phyloP scores from a whole-genome alignment of 768 basidiomycete species.

The Leccinum fibrillosum region DNA sequence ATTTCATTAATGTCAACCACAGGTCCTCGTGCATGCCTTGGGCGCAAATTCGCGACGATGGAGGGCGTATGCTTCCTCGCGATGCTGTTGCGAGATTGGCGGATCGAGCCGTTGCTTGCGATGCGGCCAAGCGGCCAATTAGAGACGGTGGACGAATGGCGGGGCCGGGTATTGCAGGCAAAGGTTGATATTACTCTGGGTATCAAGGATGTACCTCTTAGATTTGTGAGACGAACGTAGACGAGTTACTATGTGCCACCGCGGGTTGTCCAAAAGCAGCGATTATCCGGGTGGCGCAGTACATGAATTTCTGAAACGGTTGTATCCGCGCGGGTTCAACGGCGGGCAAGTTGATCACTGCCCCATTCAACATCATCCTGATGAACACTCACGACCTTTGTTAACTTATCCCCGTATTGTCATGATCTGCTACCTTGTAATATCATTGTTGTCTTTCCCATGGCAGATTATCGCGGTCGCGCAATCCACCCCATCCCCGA shows the following conservation, averaged over 20 bases:
- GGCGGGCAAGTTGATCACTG: not conserved
- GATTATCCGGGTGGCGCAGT: not conserved
- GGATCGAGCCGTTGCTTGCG: conserved; percentile 42
- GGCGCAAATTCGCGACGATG: conserved; percentile 51
- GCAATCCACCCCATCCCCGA: conserved; percentile 25
- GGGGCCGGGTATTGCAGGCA: conserved; percentile 19
- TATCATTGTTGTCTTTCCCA: conserved; percentile 13
- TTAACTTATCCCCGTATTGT: conserved; percentile 16
- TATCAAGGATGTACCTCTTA: conserved; percentile 22
- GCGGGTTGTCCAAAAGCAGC: conserved; percentile 12
- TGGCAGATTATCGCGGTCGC: conserved; percentile 10
- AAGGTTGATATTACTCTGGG: conserved; percentile 14
- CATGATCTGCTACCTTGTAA: conserved; percentile 8
- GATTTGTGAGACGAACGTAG: conserved; percentile 14
- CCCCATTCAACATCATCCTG: not conserved
- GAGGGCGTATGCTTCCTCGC: conserved; percentile 55
- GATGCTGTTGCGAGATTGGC: conserved; percentile 50
- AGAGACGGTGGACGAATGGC: conserved; percentile 24
- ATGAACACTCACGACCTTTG: conserved; percentile 20
- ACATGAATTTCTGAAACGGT: too few species aligned
- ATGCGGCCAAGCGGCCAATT: conserved; percentile 5
- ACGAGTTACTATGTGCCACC: not conserved
- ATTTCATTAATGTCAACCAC: not conserved
- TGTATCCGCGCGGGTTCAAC: conserved; percentile 8
- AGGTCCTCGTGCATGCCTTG: conserved; percentile 53